Evolutionary conservation across 2,329 filamentous ascomycete species (phyloP).

Genomic region (Alternaria angustiovoidea): DNA sequence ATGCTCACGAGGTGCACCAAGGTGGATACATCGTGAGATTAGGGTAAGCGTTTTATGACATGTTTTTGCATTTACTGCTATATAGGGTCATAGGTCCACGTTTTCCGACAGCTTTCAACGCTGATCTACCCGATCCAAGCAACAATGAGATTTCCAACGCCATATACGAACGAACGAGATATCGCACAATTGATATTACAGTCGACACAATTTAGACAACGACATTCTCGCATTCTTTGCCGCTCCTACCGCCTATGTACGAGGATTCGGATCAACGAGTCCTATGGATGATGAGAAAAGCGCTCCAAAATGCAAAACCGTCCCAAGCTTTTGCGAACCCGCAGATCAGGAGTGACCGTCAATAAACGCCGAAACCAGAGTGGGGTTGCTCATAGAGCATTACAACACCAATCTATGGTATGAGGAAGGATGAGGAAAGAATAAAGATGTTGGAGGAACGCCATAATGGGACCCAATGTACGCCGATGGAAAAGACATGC

Average conservation of each 20-base stretch:
- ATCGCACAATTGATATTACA: conserved; percentile 20
- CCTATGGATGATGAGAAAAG: conserved; percentile 32
- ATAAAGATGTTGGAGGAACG: conserved; percentile 31
- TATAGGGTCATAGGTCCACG: conserved; percentile 17
- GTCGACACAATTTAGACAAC: conserved; percentile 18
- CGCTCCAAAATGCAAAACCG: conserved; percentile 44
- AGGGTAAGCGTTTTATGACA: conserved; percentile 21
- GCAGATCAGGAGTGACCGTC: conserved; percentile 29
- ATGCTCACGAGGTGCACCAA: conserved; percentile 26
- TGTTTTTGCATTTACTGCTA: conserved; percentile 30
- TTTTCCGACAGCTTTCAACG: neutral
- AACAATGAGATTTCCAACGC: conserved; percentile 12
- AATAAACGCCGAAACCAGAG: conserved; percentile 39
- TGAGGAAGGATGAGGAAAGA: conserved; percentile 23
- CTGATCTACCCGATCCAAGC: conserved; percentile 1
- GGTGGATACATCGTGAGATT: conserved; percentile 15
- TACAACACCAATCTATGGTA: conserved; percentile 43
- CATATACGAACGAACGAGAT: conserved; percentile 14
- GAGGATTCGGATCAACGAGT: conserved; percentile 27
- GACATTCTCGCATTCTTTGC: conserved; percentile 32
- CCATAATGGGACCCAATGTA: conserved; percentile 30
- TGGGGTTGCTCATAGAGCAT: conserved; percentile 43
- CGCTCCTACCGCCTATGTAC: conserved; percentile 34
- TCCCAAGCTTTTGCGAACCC: conserved; percentile 44
- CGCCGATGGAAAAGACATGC: conserved; percentile 42